Conservation (phyloP, 2,329 filamentous ascomycete species). For the Aspergillus glaucus region DNA sequence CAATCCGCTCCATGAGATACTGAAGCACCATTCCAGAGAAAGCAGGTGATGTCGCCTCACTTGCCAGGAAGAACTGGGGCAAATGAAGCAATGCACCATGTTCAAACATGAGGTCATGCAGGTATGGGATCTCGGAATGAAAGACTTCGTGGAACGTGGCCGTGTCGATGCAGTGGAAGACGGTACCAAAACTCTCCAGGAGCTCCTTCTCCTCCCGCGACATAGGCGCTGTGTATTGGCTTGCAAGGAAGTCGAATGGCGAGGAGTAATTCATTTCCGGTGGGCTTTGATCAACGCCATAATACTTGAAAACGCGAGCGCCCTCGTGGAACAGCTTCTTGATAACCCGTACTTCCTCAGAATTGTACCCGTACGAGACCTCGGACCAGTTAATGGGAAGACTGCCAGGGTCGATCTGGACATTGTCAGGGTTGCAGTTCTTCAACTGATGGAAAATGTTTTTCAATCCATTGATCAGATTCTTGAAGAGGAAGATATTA, state of each 20-base stretch:
- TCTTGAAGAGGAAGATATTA: slow-evolving; percentile 97
- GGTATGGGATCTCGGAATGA: slow-evolving; percentile 88
- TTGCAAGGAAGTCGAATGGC: slow-evolving; percentile 85
- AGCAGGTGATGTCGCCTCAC: slow-evolving; percentile 91
- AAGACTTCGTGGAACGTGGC: slow-evolving; percentile 99
- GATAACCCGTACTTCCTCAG: slow-evolving; percentile 93
- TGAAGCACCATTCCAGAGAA: slow-evolving; percentile 98
- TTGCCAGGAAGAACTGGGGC: slow-evolving; percentile 97
- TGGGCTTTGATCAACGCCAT: slow-evolving; percentile 75
- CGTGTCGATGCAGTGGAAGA: slow-evolving; percentile 97
- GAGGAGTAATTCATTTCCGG: slow-evolving; percentile 69
- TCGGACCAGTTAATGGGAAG: slow-evolving; percentile 90
- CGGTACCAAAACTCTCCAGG: slow-evolving; percentile 93
- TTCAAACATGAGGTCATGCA: slow-evolving; percentile 97
- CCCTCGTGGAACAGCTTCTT: slow-evolving; percentile 97
- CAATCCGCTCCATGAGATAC: slow-evolving; percentile 94
- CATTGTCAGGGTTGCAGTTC: slow-evolving; percentile 68
- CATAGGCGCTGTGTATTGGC: slow-evolving; percentile 89
- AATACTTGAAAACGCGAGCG: slow-evolving; percentile 93
- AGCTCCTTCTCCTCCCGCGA: slow-evolving; percentile 96
- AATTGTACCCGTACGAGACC: slow-evolving; percentile 91
- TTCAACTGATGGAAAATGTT: slow-evolving; percentile 94
- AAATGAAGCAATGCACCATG: slow-evolving; percentile 91
- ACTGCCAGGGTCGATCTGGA: slow-evolving; percentile 66
- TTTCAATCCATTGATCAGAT: slow-evolving; percentile 89